Evolutionary conservation across 2,329 filamentous ascomycete genomes (phyloP), one percentile per base, ranked within the genome.

Genomic region (Xylariomycetidae sp.): DNA sequence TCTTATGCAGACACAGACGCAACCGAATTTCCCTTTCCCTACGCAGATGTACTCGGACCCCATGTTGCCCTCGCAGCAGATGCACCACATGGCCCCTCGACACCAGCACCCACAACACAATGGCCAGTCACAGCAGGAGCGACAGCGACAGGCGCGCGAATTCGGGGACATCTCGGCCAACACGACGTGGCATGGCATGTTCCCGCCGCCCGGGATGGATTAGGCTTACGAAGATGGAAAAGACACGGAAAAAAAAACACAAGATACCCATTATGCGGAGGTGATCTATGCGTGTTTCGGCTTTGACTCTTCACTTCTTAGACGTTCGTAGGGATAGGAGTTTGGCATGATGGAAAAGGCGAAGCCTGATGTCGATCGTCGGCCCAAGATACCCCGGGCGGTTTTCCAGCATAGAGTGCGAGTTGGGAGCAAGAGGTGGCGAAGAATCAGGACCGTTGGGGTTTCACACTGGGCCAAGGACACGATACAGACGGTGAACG

Each of bases 1-100:
- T 50, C 65, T 87, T 46, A 73, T 83, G 59, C 74, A 79, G 46
- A 52, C 60, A 16, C 61, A 67, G 27, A 52, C 53, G 4, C 63
- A 66, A 30, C 53, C 59, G 22, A 60, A 61, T 18, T 60, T 73
- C 47, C 58, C 57, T 35, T 58, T 69, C 31, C 46, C 61, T 12
- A 49, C 55, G 20, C 63, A 64, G 15, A 65, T 72, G 60, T 72
- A 65, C 39, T 54, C 62, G 9, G 55, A 64, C 26, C 58, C 52
- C 31, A 62, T 72, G 57, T 52, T 70, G 43, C 44, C 55, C 6
- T 52, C 69, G 28, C 54, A 59, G 31, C 54, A 57, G 19, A 56
- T 59, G 24, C 56, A 58, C 14, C 48, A 50, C 16, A 47, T 54
- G 19, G 52, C 48, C 23, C 51, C 49, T 25, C 53, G 53, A 4